Conservation (phyloP, 129 eudicot genomes). For the Erigeron canadensis region DNA sequence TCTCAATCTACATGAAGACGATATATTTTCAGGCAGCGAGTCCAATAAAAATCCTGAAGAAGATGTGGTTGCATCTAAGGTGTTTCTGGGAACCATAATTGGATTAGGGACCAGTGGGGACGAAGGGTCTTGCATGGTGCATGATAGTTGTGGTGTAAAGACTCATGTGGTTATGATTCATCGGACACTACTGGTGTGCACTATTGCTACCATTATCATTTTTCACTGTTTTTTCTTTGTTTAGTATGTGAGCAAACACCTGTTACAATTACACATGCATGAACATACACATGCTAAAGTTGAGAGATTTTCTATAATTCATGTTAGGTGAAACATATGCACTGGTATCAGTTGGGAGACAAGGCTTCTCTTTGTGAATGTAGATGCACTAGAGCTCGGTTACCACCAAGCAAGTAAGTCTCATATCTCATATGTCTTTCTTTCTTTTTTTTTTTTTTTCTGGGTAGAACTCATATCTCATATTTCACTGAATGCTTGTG, state of each 20-base stretch:
- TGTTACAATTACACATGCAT: background rate
- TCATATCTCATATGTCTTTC: too few species aligned
- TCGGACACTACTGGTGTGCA: slow-evolving; percentile 76
- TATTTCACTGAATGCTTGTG: too few species aligned
- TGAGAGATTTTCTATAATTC: background rate
- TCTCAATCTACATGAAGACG: slow-evolving; percentile 50
- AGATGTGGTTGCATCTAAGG: slow-evolving; percentile 38
- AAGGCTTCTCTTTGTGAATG: slow-evolving; percentile 81
- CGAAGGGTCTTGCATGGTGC: slow-evolving; percentile 75
- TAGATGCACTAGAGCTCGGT: slow-evolving; percentile 86
- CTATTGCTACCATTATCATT: slow-evolving; percentile 1
- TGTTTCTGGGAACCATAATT: slow-evolving; percentile 64
- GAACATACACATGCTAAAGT: background rate
- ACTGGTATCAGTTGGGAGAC: slow-evolving; percentile 80
- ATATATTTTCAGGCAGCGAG: background rate
- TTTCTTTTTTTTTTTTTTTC: too few species aligned
- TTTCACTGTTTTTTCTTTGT: slow-evolving; percentile 5
- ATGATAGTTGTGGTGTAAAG: slow-evolving; percentile 49
- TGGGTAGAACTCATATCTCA: too few species aligned
- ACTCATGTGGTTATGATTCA: slow-evolving; percentile 87
- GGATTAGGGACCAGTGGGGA: slow-evolving; percentile 80
- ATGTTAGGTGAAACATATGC: slow-evolving; percentile 87
- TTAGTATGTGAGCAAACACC: background rate
- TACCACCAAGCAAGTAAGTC: slow-evolving; percentile 94
- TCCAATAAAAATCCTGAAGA: slow-evolving; percentile 27